A percentile compares a stretch with the other conserved stretches of the same genome.
Evolutionary conservation across 2,329 filamentous ascomycete genomes (phyloP).

Genomic region (Colletotrichum liriopes): DNA sequence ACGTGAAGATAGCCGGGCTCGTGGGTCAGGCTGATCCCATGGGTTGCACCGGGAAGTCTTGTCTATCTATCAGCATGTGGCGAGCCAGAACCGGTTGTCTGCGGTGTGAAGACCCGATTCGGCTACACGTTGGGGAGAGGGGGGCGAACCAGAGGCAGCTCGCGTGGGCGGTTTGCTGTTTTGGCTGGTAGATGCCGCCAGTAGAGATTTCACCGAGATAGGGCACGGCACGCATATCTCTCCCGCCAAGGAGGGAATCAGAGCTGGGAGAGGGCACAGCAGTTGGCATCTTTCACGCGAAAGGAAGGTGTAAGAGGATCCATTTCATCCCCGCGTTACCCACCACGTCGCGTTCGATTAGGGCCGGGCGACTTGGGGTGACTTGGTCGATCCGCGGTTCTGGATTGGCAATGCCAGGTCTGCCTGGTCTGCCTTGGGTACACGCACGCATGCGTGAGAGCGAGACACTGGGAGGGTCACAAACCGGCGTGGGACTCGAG

Average conservation of each 20-base stretch:
- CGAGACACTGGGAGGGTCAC: not conserved
- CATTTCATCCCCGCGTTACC: constrained; percentile 40
- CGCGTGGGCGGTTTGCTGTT: constrained; percentile 4
- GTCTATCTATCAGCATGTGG: constrained; percentile 39
- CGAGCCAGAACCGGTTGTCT: constrained; percentile 26
- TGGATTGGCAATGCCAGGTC: constrained; percentile 14
- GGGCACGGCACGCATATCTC: constrained; percentile 28
- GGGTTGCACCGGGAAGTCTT: constrained; percentile 21
- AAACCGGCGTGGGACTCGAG: not conserved
- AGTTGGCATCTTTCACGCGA: constrained; percentile 38
- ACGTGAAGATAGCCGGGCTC: constrained; percentile 4
- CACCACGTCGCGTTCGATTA: constrained; percentile 26
- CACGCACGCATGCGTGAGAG: not conserved
- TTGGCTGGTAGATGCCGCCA: not conserved
- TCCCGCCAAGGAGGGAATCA: constrained; percentile 31
- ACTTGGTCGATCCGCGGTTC: constrained; percentile 30
- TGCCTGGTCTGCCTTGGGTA: not conserved
- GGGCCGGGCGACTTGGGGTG: constrained; percentile 13
- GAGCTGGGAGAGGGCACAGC: constrained; percentile 28
- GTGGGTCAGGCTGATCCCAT: constrained; percentile 22
- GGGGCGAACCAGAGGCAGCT: not conserved
- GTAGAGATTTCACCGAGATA: constrained; percentile 27
- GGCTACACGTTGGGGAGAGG: not conserved
- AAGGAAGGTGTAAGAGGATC: constrained; percentile 42
- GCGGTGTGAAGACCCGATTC: constrained; percentile 21